phyloP scores from a whole-genome alignment of 768 basidiomycete genomes.

The Mycena floridula region DNA sequence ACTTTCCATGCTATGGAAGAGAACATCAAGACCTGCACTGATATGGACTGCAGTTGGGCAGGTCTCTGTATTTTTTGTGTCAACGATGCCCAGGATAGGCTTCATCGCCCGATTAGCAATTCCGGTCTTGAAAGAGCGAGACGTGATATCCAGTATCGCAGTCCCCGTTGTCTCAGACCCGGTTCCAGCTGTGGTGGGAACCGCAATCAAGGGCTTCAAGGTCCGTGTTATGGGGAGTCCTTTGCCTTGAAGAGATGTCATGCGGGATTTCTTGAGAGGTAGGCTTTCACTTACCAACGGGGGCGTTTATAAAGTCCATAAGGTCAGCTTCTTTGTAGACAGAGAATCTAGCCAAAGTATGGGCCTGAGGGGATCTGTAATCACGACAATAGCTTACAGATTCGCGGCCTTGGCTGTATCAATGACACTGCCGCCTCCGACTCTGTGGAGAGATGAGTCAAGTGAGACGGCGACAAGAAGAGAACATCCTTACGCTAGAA shows the following conservation, averaged over 20 bases:
- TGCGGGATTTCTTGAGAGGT: too few species aligned
- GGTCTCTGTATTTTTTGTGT: conserved; percentile 85
- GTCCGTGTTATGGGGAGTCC: conserved; percentile 74
- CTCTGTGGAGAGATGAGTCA: conserved; percentile 31
- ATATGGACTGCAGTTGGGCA: conserved; percentile 94
- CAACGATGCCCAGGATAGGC: conserved; percentile 81
- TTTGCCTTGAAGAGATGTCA: too few species aligned
- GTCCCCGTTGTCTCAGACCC: conserved; percentile 95
- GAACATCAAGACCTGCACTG: conserved; percentile 88
- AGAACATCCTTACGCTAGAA: conserved; percentile 64
- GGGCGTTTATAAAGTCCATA: conserved; percentile 96
- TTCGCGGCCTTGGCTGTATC: conserved; percentile 97
- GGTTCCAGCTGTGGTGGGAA: conserved; percentile 74
- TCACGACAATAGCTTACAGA: conserved; percentile 38
- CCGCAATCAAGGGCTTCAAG: conserved; percentile 80
- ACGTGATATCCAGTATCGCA: conserved; percentile 90
- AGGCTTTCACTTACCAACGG: too few species aligned
- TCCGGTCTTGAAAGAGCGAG: conserved; percentile 91
- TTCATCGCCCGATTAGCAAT: conserved; percentile 91
- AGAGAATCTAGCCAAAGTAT: conserved; percentile 52
- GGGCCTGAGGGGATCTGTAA: too few species aligned
- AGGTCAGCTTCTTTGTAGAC: conserved; percentile 91
- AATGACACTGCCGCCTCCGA: conserved; percentile 92
- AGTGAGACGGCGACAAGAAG: neutral
- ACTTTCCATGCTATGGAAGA: conserved; percentile 95